Percentiles rank a stretch among this genome's conserved stretches.
These are phyloP conservation scores for Gossypium trilobum DNA, from an alignment of 441 rosid species.

Conservation along the genomic window DNA sequence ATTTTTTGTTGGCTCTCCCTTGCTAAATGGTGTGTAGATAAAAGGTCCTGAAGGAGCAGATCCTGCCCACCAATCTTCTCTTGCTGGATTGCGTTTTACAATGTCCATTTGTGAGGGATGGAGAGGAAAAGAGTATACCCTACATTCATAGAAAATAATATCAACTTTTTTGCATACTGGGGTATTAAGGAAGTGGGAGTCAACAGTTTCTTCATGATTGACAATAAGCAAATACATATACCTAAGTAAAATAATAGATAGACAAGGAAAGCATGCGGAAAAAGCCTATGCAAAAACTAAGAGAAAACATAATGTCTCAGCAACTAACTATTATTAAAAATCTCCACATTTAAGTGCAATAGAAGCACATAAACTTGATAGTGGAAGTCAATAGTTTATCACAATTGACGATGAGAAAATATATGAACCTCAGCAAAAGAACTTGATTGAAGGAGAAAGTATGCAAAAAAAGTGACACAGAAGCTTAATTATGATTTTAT, in stretches of 20 bases:
- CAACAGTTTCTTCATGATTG: not conserved
- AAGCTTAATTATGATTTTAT: no score
- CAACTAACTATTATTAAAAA: not conserved
- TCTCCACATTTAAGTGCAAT: not conserved
- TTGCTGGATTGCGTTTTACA: constrained; percentile 68
- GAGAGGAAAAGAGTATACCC: constrained; percentile 73
- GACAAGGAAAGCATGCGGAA: not conserved
- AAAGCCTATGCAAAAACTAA: not conserved
- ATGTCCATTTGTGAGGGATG: constrained; percentile 76
- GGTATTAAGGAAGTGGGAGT: not conserved
- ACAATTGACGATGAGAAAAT: no score
- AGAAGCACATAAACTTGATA: not conserved
- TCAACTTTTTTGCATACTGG: not conserved
- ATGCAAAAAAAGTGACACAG: no score
- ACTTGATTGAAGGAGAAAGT: no score
- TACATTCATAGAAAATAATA: constrained; percentile 22
- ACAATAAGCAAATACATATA: not conserved
- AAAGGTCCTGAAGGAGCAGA: constrained; percentile 98
- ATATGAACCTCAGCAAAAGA: no score
- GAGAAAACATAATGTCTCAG: not conserved
- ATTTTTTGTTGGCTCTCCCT: constrained; percentile 67
- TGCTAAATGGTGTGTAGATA: constrained; percentile 94
- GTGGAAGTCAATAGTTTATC: no score
- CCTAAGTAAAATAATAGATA: not conserved
- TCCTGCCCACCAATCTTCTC: constrained; percentile 96